These are phyloP conservation scores for Elsinoe fawcettii DNA, from an alignment of 2,329 filamentous ascomycete genomes.

Conservation along the genomic window DNA sequence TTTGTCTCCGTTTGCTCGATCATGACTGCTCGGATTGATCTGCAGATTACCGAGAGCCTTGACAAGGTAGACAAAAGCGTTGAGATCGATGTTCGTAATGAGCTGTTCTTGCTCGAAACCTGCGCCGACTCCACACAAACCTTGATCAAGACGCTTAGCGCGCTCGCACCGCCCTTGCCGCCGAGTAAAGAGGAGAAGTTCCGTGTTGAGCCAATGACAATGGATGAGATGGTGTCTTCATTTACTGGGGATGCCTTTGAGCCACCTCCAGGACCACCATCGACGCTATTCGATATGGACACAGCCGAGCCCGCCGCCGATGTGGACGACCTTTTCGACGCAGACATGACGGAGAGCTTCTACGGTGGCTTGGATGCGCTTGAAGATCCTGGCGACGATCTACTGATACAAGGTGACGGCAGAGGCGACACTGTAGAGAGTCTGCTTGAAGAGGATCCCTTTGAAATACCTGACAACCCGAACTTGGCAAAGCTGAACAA, in stretches of 20 bases:
- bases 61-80: conserved; percentile 56
- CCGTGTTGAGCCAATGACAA: conserved; percentile 73
- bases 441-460: conserved; percentile 31
- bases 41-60: conserved; percentile 49
- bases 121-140: conserved; percentile 97
- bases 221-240: conserved; percentile 80
- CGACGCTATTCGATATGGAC: conserved; percentile 38
- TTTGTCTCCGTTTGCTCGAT: conserved; percentile 84
- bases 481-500: conserved; percentile 26
- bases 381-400: conserved; percentile 20
- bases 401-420: conserved; percentile 20
- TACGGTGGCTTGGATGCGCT: conserved; percentile 29
- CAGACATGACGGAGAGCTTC: conserved; percentile 27
- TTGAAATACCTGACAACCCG: conserved; percentile 29
- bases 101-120: conserved; percentile 83
- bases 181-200: conserved; percentile 80
- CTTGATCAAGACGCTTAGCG: conserved; percentile 68
- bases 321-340: conserved; percentile 31
- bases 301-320: conserved; percentile 18
- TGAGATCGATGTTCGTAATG: conserved; percentile 74
- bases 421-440: conserved; percentile 28
- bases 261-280: conserved; percentile 51
- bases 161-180: conserved; percentile 72
- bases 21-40: conserved; percentile 64
- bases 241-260: conserved; percentile 81